Evolutionary conservation across 106 monocot genomes (phyloP), one percentile per base, ranked within the genome.

Genomic region (Allium fistulosum): DNA sequence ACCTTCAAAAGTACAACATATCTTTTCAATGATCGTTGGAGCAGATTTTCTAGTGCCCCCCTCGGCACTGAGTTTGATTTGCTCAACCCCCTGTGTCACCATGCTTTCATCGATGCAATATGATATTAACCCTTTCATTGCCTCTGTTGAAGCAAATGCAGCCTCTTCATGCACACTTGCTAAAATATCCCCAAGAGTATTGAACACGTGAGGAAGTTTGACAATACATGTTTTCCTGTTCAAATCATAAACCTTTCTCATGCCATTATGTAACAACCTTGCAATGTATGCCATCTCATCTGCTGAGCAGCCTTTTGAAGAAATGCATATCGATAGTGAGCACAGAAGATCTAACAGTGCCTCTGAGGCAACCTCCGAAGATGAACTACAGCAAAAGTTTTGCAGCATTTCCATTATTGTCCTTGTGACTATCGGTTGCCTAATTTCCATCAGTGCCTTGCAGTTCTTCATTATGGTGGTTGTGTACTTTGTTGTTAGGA

Each of bases 91-190:
- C 70, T 97, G 81, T 37, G 68, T 46, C 49, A 92, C 69, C 67
- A 97, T 75, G 65, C 17, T 66, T 58, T 92, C 76, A 69, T 92
- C 86, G 66, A 97, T 66, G 68, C 97, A 97, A 67, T 79, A 71
- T 64, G 59, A 26, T 60, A 92, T 85, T 63, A 97, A 70, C 66
- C 78, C 79, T 71, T 84, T 92, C 45, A 92, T 84, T 68, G 84
- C 82, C 69, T 84, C 92, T 10, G 77, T 67, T 15, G 97, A 82
- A 71, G 92, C 82, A 92, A 74, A 84, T 53, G 77, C 72, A 16
- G 97, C 92, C 77, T 97, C 97, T 68, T 86, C 92, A 67, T 92
- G 87, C 62, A 80, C 92, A 55, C 86, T 76, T 17, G 86, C 80
- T 66, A 97, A 79, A 48, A 92, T 92, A 52, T 84, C 92, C 82